Conservation (phyloP, 768 basidiomycete genomes). For the Hypholoma fasciculare region DNA sequence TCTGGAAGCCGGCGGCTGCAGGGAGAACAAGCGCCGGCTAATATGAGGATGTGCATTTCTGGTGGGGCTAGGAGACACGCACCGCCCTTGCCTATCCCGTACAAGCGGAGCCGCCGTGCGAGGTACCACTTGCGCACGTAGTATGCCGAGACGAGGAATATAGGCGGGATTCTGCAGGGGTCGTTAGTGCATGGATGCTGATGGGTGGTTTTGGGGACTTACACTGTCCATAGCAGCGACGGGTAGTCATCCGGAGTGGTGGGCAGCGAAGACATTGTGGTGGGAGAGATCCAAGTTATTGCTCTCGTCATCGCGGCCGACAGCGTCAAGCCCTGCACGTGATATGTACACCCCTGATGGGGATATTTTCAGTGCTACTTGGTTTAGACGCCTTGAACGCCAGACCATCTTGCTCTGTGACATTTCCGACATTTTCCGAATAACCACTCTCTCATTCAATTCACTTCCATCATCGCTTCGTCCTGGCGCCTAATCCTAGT, state of each 20-base stretch:
- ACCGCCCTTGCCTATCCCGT: slow-evolving; percentile 63
- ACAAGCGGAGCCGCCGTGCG: slow-evolving; percentile 39
- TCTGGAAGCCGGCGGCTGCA: slow-evolving; percentile 56
- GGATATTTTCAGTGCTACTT: too few species aligned
- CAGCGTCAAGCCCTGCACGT: not conserved
- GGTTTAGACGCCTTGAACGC: too few species aligned
- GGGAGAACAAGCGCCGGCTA: not conserved
- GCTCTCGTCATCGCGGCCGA: not conserved
- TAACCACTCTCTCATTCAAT: too few species aligned
- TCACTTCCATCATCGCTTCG: too few species aligned
- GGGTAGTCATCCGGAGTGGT: slow-evolving; percentile 30
- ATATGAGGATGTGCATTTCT: not conserved
- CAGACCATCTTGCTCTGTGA: too few species aligned
- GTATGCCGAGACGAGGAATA: slow-evolving; percentile 45
- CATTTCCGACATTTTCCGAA: too few species aligned
- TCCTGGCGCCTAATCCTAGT: too few species aligned
- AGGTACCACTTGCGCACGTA: slow-evolving; percentile 51
- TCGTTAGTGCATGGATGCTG: not conserved
- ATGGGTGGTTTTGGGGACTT: slow-evolving; percentile 15
- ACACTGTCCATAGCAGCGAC: slow-evolving; percentile 49
- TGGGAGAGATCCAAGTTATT: not conserved
- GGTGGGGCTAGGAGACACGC: slow-evolving; percentile 9
- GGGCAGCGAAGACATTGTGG: slow-evolving; percentile 10
- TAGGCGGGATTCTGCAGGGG: slow-evolving; percentile 39
- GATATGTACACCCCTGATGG: not conserved